Evolutionary conservation across 2,329 filamentous ascomycete genomes (phyloP).

Genomic region (Bertia moriformis): DNA sequence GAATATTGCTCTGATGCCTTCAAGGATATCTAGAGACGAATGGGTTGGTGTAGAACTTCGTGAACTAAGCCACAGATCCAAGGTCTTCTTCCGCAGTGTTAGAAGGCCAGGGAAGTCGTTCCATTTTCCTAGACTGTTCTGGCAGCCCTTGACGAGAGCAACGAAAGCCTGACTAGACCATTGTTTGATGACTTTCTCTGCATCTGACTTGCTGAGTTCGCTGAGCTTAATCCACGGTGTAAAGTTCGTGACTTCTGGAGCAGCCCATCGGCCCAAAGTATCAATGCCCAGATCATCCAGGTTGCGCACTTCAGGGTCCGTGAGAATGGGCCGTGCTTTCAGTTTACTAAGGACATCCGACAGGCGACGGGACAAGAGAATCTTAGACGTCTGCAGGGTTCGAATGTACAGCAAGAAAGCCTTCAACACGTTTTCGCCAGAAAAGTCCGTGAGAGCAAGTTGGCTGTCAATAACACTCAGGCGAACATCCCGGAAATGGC

Average conservation of each 20-base stretch:
- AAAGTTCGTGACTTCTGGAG: background rate
- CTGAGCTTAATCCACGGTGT: slow-evolving; percentile 1
- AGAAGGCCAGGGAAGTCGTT: background rate
- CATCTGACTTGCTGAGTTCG: background rate
- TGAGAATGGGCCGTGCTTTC: background rate
- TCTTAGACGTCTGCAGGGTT: background rate
- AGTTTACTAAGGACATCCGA: background rate
- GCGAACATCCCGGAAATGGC: slow-evolving; percentile 44
- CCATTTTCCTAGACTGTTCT: background rate
- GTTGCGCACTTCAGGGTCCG: background rate
- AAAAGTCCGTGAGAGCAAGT: background rate
- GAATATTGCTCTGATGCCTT: background rate
- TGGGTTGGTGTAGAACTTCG: background rate
- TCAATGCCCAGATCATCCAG: background rate
- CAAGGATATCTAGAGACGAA: background rate
- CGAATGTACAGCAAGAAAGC: background rate
- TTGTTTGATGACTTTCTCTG: background rate
- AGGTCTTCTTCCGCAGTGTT: background rate
- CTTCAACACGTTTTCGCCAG: background rate
- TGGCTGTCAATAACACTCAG: slow-evolving; percentile 26
- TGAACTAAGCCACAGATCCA: background rate
- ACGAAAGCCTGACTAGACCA: background rate
- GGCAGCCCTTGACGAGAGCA: background rate
- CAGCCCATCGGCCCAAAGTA: background rate
- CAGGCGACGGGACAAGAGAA: background rate